Evolutionary conservation across 2,329 filamentous ascomycete genomes (phyloP).

Genomic region (Rachicladosporium sp.): DNA sequence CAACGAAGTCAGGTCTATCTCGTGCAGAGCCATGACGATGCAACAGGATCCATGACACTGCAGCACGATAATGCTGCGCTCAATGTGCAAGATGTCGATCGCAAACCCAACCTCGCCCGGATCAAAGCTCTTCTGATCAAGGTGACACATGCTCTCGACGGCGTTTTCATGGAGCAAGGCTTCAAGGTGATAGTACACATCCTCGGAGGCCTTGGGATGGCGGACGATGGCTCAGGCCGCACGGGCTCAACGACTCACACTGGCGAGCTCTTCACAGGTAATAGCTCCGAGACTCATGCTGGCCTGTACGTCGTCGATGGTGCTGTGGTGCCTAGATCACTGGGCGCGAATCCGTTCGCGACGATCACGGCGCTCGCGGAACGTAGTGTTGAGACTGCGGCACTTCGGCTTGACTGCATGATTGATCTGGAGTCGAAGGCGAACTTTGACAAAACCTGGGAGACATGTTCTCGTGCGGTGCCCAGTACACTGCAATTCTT

Average conservation of each 20-base stretch:
- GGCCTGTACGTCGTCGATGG: conserved; percentile 53
- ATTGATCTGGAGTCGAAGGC: no score
- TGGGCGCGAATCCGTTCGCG: conserved; percentile 55
- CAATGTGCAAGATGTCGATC: conserved; percentile 47
- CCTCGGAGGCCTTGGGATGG: conserved; percentile 54
- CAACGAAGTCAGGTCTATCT: conserved; percentile 51
- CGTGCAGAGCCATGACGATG: conserved; percentile 54
- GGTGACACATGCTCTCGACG: conserved; percentile 47
- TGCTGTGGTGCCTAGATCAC: conserved; percentile 47
- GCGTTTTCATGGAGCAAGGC: conserved; percentile 47
- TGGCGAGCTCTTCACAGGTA: conserved; percentile 47
- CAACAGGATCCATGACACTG: conserved; percentile 48
- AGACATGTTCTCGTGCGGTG: no score
- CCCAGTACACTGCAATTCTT: no score
- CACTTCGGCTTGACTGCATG: no score
- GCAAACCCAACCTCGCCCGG: conserved; percentile 16
- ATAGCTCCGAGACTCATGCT: conserved; percentile 37
- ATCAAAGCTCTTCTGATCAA: conserved; percentile 27
- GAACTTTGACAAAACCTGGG: no score
- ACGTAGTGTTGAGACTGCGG: conserved; percentile 38
- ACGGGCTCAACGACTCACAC: conserved; percentile 50
- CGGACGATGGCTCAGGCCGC: conserved; percentile 42
- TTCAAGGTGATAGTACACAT: conserved; percentile 56
- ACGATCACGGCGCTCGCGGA: conserved; percentile 59
- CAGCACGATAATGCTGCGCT: conserved; percentile 48